Base-by-base conservation (phyloP, 768 basidiomycete genomes). In the Russula emetica region DNA sequence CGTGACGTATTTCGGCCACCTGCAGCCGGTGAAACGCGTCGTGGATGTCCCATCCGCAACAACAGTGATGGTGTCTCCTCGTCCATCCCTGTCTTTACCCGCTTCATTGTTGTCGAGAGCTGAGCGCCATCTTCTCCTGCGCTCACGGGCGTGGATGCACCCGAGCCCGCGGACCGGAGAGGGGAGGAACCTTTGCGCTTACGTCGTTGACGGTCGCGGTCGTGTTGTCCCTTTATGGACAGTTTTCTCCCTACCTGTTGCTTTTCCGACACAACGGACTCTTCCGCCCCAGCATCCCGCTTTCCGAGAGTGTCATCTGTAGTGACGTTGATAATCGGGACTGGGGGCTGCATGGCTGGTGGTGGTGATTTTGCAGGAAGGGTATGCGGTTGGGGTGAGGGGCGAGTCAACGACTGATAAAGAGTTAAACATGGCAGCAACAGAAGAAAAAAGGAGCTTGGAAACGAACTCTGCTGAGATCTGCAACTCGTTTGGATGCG, bases 381-480 rank as follows among this genome's bases (percentile, higher is more conserved):
- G 28, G 34, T 44, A 26, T 28, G 49, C 13, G 60, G 36, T 4
- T 22, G 55, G 18, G 44, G 40, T 22, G n/a, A 14, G 5, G 30
- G 26, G 24, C 52, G 45, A 55, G 54, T 58, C 50, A 67, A 52
- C 14, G 36, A 40, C 58, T 61, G 10, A 34, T 47, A 9, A 61
- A 59, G 22, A 26, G 61, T 10, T 42, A 42, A 50, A 55, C 13
- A 30, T 28, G 36, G 52, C 11, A 26, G 38, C 58, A 49, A 58
- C 38, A 34, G 14, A 42, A 50, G 28, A 64, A 60, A 65, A 30
- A 5, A 5, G 32, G 50, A 51, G 40, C 24, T 42, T 42, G 36
- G 45, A 58, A 44, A 55, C 69, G 34, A 56, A 69, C 69, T 62
- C 65, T 69, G 50, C 62, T 69, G 51, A 69, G 59, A 50, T 60